Conservation (phyloP, 1,284 basidiomycete genomes). For the Earliella scabrosa region DNA sequence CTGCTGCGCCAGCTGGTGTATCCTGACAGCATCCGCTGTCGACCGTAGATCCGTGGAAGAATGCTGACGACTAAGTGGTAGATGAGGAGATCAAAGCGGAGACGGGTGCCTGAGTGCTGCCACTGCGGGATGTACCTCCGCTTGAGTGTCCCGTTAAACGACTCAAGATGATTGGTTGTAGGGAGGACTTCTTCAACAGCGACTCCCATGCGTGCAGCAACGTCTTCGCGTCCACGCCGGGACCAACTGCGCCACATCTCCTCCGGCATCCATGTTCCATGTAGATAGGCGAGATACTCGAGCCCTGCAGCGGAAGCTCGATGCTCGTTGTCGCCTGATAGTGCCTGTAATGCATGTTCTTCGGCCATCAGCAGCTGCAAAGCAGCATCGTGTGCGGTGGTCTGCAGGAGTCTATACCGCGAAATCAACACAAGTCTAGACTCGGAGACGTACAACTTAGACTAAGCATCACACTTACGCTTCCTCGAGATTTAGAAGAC, state of each 20-base stretch:
- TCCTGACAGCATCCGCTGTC: neutral
- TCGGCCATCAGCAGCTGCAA: neutral
- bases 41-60: neutral
- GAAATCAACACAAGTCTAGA: no score
- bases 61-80: conserved; percentile 23
- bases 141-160: conserved; percentile 43
- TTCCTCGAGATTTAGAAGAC: neutral
- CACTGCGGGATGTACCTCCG: conserved; percentile 31
- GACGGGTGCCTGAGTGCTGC: conserved; percentile 32
- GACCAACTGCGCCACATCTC: conserved; percentile 38
- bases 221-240: conserved; percentile 24
- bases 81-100: conserved; percentile 33
- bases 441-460: no score
- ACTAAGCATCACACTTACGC: neutral
- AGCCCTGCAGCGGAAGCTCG: neutral
- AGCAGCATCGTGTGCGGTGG: neutral
- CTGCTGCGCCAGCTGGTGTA: neutral
- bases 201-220: conserved; percentile 28
- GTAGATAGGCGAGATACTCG: conserved; percentile 18
- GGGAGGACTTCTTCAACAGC: conserved; percentile 36
- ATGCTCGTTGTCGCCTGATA: neutral
- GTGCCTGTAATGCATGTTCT: neutral
- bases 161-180: conserved; percentile 46
- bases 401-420: neutral
- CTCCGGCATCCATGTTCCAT: conserved; percentile 21